Conservation (phyloP, 2,329 filamentous ascomycete genomes). For the Pseudopithomyces maydicus region DNA sequence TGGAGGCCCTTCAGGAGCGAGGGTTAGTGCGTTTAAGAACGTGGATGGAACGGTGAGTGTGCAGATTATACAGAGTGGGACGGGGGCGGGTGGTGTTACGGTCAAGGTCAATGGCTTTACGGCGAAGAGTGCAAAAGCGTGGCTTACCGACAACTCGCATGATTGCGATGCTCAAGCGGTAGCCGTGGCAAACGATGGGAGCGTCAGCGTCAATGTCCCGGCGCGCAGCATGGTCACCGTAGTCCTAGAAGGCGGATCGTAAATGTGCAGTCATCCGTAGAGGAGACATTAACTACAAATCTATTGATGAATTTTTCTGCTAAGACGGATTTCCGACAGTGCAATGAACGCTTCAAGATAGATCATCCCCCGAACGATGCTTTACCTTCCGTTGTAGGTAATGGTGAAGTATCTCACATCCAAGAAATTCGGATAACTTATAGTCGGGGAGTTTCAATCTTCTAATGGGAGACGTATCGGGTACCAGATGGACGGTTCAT, state of each 20-base stretch:
- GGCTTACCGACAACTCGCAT: conserved; percentile 45
- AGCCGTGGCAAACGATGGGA: conserved; percentile 24
- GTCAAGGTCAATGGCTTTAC: conserved; percentile 36
- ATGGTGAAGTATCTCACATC: too few species aligned
- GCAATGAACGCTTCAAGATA: too few species aligned
- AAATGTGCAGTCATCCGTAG: too few species aligned
- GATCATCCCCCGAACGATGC: too few species aligned
- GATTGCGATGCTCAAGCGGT: conserved; percentile 24
- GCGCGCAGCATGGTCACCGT: conserved; percentile 35
- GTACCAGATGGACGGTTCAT: too few species aligned
- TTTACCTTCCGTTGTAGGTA: too few species aligned
- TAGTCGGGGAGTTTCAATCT: too few species aligned
- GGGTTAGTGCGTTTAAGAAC: conserved; percentile 41
- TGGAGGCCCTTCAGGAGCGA: conserved; percentile 34
- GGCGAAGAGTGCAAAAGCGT: conserved; percentile 35
- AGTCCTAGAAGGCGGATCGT: conserved; percentile 18
- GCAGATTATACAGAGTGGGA: conserved; percentile 44
- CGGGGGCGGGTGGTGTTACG: conserved; percentile 14
- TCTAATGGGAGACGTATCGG: too few species aligned
- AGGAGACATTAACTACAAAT: too few species aligned
- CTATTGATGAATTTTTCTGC: too few species aligned
- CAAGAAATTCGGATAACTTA: too few species aligned
- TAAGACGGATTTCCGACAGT: too few species aligned
- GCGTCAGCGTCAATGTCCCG: conserved; percentile 26
- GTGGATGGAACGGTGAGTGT: conserved; percentile 40